Evolutionary conservation across 2,329 filamentous ascomycete species (phyloP).

Genomic region (Trichoderma atrobrunneum): DNA sequence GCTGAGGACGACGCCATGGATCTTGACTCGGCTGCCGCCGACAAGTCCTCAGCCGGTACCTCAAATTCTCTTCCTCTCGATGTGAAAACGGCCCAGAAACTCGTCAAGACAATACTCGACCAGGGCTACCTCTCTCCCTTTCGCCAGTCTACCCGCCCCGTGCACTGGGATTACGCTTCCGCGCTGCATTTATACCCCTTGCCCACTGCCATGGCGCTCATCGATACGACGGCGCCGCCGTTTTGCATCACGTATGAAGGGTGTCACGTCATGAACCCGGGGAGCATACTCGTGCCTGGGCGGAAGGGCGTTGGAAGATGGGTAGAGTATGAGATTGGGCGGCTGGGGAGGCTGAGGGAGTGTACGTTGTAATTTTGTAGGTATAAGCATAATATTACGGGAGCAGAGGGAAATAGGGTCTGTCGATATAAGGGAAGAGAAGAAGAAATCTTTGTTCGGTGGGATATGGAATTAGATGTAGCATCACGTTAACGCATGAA

Average conservation of each 20-base stretch:
- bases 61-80: constrained; percentile 41
- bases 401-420: not conserved
- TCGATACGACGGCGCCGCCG: constrained; percentile 75
- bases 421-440: not conserved
- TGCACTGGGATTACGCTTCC: constrained; percentile 84
- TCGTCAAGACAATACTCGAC: constrained; percentile 89
- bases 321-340: constrained; percentile 79
- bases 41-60: constrained; percentile 21
- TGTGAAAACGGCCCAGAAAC: constrained; percentile 62
- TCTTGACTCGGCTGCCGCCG: constrained; percentile 35
- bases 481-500: not conserved
- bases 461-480: not conserved
- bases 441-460: not conserved
- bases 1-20: constrained; percentile 40
- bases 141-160: constrained; percentile 70
- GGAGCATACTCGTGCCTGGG: constrained; percentile 67
- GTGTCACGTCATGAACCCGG: constrained; percentile 93
- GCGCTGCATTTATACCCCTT: constrained; percentile 82
- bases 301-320: constrained; percentile 70
- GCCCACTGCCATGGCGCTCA: constrained; percentile 77
- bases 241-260: constrained; percentile 93
- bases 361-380: constrained; percentile 50
- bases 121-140: constrained; percentile 90
- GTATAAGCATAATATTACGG: no score
- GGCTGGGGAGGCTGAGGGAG: constrained; percentile 61